These are phyloP conservation scores for Scutellaria galericulata DNA, from an alignment of 257 asterid genomes.

Conservation along the genomic window DNA sequence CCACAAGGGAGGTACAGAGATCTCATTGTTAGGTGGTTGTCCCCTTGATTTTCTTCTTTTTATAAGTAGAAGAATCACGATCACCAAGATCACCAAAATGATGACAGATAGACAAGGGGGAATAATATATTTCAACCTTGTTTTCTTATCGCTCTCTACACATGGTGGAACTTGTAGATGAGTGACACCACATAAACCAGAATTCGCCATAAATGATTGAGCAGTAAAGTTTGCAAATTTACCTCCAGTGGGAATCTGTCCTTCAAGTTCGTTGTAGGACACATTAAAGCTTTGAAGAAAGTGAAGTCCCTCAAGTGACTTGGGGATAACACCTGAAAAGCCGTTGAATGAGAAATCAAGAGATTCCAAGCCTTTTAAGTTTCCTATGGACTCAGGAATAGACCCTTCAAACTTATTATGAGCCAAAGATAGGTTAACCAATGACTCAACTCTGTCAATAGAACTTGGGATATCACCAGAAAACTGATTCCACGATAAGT, in stretches of 20 bases:
- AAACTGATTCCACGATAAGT: slow-evolving; percentile 7
- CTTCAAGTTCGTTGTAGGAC: slow-evolving; percentile 46
- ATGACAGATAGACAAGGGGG: slow-evolving; percentile 10
- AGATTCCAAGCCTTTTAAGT: slow-evolving; percentile 45
- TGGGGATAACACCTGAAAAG: slow-evolving; percentile 50
- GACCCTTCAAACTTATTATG: slow-evolving; percentile 47
- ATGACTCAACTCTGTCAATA: not conserved
- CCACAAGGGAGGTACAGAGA: slow-evolving; percentile 6
- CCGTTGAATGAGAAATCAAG: slow-evolving; percentile 52
- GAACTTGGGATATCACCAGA: slow-evolving; percentile 7
- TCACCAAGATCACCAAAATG: slow-evolving; percentile 13
- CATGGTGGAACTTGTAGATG: slow-evolving; percentile 48
- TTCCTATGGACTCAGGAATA: slow-evolving; percentile 53
- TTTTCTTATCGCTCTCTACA: not conserved
- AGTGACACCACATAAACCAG: slow-evolving; percentile 50
- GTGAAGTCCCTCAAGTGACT: slow-evolving; percentile 42
- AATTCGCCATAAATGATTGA: slow-evolving; percentile 51
- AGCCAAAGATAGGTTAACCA: slow-evolving; percentile 24
- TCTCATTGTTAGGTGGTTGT: not conserved
- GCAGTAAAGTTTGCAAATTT: no score
- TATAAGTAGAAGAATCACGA: slow-evolving; percentile 20
- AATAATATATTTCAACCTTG: slow-evolving; percentile 25
- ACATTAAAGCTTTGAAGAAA: slow-evolving; percentile 39
- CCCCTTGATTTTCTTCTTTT: slow-evolving; percentile 7
- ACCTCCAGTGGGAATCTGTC: slow-evolving; percentile 35